These are phyloP conservation scores for Sanghuangporus sanghuang DNA, from an alignment of 1,284 basidiomycete species.

Conservation along the genomic window DNA sequence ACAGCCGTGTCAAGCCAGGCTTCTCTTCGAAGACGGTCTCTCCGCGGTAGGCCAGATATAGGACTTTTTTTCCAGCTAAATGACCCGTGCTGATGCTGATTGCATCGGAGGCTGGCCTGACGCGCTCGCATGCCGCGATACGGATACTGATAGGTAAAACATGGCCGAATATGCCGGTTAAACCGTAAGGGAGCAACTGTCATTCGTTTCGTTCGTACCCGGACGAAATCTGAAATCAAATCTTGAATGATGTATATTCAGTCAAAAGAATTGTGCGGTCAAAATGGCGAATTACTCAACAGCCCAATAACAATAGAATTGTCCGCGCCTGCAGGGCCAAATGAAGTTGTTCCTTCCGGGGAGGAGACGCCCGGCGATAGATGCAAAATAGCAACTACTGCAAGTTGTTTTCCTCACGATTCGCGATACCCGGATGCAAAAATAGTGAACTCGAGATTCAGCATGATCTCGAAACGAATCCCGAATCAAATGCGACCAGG, in stretches of 20 bases:
- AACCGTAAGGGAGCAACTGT: not conserved
- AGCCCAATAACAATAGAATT: not conserved
- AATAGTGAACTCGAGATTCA: not conserved
- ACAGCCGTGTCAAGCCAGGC: not conserved
- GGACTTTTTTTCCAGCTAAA: not conserved
- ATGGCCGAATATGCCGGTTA: not conserved
- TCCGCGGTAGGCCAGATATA: slow-evolving; percentile 2
- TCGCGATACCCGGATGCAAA: not conserved
- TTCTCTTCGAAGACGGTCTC: not conserved
- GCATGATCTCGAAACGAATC: not conserved
- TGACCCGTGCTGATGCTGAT: not conserved
- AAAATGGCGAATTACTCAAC: not conserved
- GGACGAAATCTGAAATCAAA: not conserved
- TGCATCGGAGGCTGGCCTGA: not conserved
- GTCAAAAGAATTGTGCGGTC: not conserved
- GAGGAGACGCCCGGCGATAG: not conserved
- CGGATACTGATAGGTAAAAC: not conserved
- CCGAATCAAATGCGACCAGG: not conserved
- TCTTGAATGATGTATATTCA: not conserved
- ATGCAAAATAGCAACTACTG: not conserved
- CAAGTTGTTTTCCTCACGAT: not conserved
- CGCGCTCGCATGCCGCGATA: not conserved
- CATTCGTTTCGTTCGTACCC: not conserved
- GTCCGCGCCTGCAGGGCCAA: not conserved
- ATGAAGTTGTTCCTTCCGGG: not conserved